A percentile compares a stretch with the other conserved stretches of the same genome.
Evolutionary conservation across 352 stramenopile species (phyloP).

Genomic region (Phytophthora hibernalis): DNA sequence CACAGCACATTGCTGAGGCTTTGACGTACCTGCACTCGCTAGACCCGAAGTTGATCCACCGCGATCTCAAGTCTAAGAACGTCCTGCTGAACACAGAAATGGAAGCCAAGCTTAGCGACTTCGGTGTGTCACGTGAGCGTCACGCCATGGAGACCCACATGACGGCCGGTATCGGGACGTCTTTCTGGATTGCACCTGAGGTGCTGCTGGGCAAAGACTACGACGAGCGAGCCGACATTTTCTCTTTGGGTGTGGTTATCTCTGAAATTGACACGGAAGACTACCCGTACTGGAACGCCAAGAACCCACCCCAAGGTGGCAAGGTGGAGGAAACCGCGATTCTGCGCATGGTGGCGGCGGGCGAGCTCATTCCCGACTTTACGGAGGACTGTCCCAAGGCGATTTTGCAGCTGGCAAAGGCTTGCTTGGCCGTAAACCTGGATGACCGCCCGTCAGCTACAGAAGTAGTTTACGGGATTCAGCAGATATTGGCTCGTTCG

Average conservation of each 20-base stretch:
- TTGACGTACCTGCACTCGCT: conserved; percentile 76
- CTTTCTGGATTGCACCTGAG: conserved; percentile 78
- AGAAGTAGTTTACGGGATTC: conserved; percentile 65
- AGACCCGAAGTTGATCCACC: conserved; percentile 72
- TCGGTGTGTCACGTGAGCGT: conserved; percentile 70
- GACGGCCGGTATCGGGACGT: conserved; percentile 72
- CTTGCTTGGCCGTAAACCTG: conserved; percentile 64
- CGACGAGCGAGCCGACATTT: conserved; percentile 65
- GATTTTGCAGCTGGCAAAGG: conserved; percentile 56
- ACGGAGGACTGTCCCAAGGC: conserved; percentile 50
- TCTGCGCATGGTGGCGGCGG: conserved; percentile 68
- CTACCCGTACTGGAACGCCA: conserved; percentile 69
- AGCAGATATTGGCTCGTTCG: conserved; percentile 45
- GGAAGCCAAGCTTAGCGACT: conserved; percentile 82
- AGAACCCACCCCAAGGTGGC: conserved; percentile 51
- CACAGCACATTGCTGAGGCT: conserved; percentile 63
- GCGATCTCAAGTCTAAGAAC: conserved; percentile 81
- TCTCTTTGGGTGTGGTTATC: conserved; percentile 60
- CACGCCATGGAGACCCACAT: conserved; percentile 71
- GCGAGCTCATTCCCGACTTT: conserved; percentile 63
- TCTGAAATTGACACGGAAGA: conserved; percentile 67
- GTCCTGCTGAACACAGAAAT: conserved; percentile 70
- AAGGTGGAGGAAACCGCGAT: conserved; percentile 65
- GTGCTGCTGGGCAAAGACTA: conserved; percentile 66
- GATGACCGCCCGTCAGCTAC: conserved; percentile 62